A percentile compares a stretch with the other conserved stretches of the same genome.
Conservation (phyloP, 2,329 filamentous ascomycete species). For the Xylaria sp. region DNA sequence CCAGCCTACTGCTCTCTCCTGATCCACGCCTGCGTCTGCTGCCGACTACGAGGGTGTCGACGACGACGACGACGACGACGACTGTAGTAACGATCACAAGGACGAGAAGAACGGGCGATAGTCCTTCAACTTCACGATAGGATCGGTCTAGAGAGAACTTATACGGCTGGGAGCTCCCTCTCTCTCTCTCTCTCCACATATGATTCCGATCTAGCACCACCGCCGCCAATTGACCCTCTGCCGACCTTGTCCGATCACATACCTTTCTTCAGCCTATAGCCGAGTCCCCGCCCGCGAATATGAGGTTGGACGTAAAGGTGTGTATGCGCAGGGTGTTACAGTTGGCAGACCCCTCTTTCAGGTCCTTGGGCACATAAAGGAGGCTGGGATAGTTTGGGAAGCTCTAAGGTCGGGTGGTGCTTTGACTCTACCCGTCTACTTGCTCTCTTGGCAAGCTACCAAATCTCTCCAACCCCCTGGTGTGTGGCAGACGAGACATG, state of each 20-base stretch:
- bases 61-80: not conserved
- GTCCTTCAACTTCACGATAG: not conserved
- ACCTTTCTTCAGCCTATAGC: not conserved
- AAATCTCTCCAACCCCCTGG: not conserved
- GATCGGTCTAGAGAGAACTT: not conserved
- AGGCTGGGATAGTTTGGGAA: not conserved
- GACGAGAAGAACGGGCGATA: not conserved
- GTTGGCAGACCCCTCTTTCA: not conserved
- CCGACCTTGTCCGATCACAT: not conserved
- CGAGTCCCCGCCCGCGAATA: slow-evolving; percentile 42
- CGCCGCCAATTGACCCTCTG: slow-evolving; percentile 27
- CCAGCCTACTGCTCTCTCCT: slow-evolving; percentile 16
- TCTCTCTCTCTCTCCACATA: slow-evolving; percentile 30
- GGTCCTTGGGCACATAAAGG: not conserved
- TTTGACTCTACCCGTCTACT: not conserved
- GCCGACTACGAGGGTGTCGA: slow-evolving; percentile 15
- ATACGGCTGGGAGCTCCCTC: slow-evolving; percentile 23
- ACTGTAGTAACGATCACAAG: too few species aligned
- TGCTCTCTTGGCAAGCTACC: not conserved
- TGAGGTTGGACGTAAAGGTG: slow-evolving; percentile 51
- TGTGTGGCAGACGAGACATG: not conserved
- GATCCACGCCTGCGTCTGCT: not conserved
- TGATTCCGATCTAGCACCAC: slow-evolving; percentile 19
- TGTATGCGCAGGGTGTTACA: slow-evolving; percentile 21
- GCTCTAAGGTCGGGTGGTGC: not conserved